These are phyloP conservation scores for Hypoxylon subgilvum DNA, from an alignment of 495 filamentous ascomycete species.

Conservation along the genomic window DNA sequence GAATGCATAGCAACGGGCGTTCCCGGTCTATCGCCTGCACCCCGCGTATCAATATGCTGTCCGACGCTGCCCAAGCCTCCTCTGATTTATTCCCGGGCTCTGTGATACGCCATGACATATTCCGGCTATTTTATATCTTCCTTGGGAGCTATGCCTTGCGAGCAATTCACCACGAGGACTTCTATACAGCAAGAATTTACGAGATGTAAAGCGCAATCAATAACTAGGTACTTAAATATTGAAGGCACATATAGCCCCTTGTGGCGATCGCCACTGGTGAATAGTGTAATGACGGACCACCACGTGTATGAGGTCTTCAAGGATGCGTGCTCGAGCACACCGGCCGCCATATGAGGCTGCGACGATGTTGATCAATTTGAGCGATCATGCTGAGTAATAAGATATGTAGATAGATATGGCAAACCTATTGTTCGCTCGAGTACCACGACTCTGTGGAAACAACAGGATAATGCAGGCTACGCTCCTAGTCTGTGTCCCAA, in stretches of 20 bases:
- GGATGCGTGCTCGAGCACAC: background rate
- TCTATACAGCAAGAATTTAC: too few species aligned
- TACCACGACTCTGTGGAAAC: too few species aligned
- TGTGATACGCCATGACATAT: slow-evolving; percentile 12
- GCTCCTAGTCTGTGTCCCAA: background rate
- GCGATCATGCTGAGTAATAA: background rate
- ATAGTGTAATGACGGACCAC: background rate
- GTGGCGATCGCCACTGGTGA: too few species aligned
- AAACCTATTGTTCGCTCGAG: too few species aligned
- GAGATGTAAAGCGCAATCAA: too few species aligned
- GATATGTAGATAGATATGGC: too few species aligned
- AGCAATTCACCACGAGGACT: too few species aligned
- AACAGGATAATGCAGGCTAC: too few species aligned
- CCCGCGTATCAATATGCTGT: slow-evolving; percentile 7
- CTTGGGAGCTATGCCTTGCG: too few species aligned
- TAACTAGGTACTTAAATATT: too few species aligned
- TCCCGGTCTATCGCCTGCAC: slow-evolving; percentile 20
- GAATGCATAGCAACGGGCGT: slow-evolving; percentile 13
- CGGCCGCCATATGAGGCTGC: background rate
- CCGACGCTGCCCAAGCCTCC: background rate
- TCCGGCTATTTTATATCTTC: background rate
- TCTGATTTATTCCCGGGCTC: background rate
- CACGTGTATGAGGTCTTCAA: background rate
- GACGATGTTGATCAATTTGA: too few species aligned
- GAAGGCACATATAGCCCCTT: background rate